Base-by-base conservation (phyloP, 768 basidiomycete genomes). In the Boletus coccyginus region DNA sequence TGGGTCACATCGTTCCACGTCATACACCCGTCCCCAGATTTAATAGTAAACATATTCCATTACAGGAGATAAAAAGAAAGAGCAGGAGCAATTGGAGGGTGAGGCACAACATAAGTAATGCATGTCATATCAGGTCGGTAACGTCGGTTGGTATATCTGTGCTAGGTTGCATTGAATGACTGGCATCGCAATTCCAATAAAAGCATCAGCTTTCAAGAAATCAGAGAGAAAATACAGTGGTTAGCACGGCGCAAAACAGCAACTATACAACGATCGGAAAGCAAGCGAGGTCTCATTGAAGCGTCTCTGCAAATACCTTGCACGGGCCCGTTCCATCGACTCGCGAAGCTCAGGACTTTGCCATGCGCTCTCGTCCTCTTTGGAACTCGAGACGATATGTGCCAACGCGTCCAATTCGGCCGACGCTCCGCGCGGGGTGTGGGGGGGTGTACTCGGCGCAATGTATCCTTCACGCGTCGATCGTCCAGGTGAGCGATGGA, bases 301-400 rank as follows among this genome's bases (percentile, higher is more conserved):
- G 31, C 52, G 55, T 44, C 56, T 67, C 50, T 67, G 62, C 48
- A 62, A 21, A 35, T 63, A 62, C 32, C 46, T 59, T 7, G 79
- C 80, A 31, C 89, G 74, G 10, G 89, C 89, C 9, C 76, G 74
- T 69, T 84, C 83, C 89, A 91, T 92, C 29, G 78, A 81, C 71
- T 87, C 85, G 53, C 81, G 77, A 39, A 92, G 65, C 73, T 87
- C 85, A 1, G 83, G 78, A 65, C 86, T 90, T 68, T 82, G 75
- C 79, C 82, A 87, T 10, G 74, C 59, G 32, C 62, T 63, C 43
- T 77, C 73, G 48, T 84, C 82, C 60, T 86, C 86, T 53, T 57
- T 67, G 31, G 69, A 66, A 62, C 64, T 72, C 27, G 56, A 62
- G 43, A 29, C 44, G 27, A 66, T 57, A 29, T 64, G 45, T 4